These are phyloP conservation scores for Oemleria cerasiformis DNA, from an alignment of 306 rosid species.

Conservation along the genomic window DNA sequence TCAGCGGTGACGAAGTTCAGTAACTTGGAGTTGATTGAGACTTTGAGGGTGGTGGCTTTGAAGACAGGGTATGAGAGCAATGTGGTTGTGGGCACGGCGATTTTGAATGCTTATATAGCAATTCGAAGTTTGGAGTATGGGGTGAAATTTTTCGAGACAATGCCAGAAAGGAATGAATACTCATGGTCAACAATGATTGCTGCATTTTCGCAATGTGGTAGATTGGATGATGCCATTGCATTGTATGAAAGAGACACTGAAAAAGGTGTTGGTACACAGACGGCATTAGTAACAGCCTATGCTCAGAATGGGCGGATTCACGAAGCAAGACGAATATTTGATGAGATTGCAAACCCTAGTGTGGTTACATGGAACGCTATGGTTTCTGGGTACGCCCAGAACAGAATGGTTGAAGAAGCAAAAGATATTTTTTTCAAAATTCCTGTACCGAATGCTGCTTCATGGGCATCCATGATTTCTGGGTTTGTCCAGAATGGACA, in stretches of 20 bases:
- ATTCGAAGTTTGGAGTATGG: constrained; percentile 33
- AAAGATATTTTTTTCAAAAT: constrained; percentile 25
- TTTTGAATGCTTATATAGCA: constrained; percentile 28
- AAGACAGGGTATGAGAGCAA: constrained; percentile 29
- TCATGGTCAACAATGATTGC: constrained; percentile 32
- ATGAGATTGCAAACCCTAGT: constrained; percentile 29
- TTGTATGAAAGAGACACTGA: constrained; percentile 27
- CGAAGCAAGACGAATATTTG: constrained; percentile 29
- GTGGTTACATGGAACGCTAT: constrained; percentile 40
- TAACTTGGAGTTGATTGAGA: constrained; percentile 22
- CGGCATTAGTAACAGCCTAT: constrained; percentile 33
- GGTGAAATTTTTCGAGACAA: constrained; percentile 20
- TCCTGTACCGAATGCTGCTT: constrained; percentile 26
- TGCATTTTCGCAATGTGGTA: constrained; percentile 25
- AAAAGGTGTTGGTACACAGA: constrained; percentile 22
- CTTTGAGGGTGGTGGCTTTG: constrained; percentile 24
- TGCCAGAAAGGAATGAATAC: constrained; percentile 34
- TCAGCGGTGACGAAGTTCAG: constrained; percentile 25
- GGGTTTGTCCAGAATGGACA: constrained; percentile 36
- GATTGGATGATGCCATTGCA: constrained; percentile 22
- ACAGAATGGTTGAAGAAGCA: constrained; percentile 44
- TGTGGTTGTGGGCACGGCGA: constrained; percentile 31
- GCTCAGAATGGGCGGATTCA: constrained; percentile 29
- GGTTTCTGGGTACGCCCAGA: constrained; percentile 37
- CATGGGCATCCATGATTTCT: constrained; percentile 35